A percentile compares a stretch with the other conserved stretches of the same genome.
These are phyloP conservation scores for Jatropha curcas DNA, from an alignment of 345 rosid species.

Conservation along the genomic window DNA sequence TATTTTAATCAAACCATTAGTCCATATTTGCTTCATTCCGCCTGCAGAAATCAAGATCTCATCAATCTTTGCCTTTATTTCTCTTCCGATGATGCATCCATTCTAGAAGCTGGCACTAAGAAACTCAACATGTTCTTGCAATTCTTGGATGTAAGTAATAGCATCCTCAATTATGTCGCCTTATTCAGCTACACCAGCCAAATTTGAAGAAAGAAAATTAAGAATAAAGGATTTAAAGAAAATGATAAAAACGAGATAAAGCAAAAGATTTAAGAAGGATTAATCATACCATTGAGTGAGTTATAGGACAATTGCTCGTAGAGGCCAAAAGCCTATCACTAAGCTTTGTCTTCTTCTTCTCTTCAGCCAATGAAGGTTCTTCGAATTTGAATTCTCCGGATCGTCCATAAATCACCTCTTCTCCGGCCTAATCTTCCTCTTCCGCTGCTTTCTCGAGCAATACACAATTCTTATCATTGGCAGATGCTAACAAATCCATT, in stretches of 20 bases:
- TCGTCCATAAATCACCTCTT: slow-evolving; percentile 37
- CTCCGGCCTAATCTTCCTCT: slow-evolving; percentile 32
- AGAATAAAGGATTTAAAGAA: background rate
- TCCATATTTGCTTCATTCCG: slow-evolving; percentile 43
- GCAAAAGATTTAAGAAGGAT: background rate
- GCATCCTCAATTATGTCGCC: slow-evolving; percentile 86
- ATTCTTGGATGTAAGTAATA: slow-evolving; percentile 65
- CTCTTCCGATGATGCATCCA: slow-evolving; percentile 44
- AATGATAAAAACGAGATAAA: no score
- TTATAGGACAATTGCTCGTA: slow-evolving; percentile 82
- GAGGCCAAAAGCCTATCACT: slow-evolving; percentile 60
- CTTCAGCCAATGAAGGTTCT: slow-evolving; percentile 81
- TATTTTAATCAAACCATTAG: slow-evolving; percentile 46
- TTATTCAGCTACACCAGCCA: slow-evolving; percentile 61
- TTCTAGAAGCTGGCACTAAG: slow-evolving; percentile 57
- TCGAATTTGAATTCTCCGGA: slow-evolving; percentile 47
- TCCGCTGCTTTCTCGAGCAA: slow-evolving; percentile 1
- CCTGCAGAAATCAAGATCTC: slow-evolving; percentile 37
- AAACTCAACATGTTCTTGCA: slow-evolving; percentile 44
- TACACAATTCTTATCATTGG: slow-evolving; percentile 25
- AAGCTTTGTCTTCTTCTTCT: slow-evolving; percentile 74
- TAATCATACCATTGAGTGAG: slow-evolving; percentile 88
- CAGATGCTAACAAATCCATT: slow-evolving; percentile 36
- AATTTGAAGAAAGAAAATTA: background rate
- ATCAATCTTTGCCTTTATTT: slow-evolving; percentile 12